Base-by-base conservation (phyloP, 345 rosid species). In the Dimocarpus longan region DNA sequence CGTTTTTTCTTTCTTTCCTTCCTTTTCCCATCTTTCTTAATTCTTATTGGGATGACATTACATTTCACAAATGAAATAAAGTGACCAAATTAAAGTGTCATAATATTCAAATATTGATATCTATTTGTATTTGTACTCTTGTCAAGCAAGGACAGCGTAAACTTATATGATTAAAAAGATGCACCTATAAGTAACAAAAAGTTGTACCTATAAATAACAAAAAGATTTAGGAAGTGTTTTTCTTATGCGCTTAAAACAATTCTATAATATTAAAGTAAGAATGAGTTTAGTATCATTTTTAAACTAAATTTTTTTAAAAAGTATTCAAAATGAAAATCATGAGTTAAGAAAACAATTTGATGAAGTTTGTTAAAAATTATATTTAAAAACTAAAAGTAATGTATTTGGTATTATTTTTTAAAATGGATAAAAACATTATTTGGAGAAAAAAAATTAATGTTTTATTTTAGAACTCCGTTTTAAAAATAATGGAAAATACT, bases 41-140 rank as follows among this genome's bases (percentile, higher is more conserved):
- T 19, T 68, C 6, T 68, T 11, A 68, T 40, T 44, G 71, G 71
- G 71, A 68, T 18, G 71, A 68, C 71, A 56, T 26, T 4, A 15
- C 8, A 26, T 56, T 37, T 22, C 76, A 72, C 74, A 48, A 32
- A 70, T 70, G 37, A 44, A 72, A 40, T 50, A 54, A 72, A 72
- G 43, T 28, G 39, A 18, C 46, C 26, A 52, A 6, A 15, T 65
- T 26, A 21, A 21, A 62, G 28, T 21, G 66, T 21, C 7, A 5
- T 42, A 5, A 63, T 5, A 21, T 32, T 13, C 19, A 15, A 5
- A 63, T 5, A 21, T 32, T 13, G 40, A 15, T 39, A 32, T 66
- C 8, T 11, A 46, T 11, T 7, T 46, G 10, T n/a, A 66, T 15
- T 32, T 66, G 10, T 40, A 18, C 32, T 12, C 13, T 68, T 68